A percentile compares a stretch with the other conserved stretches of the same genome.
These are phyloP conservation scores for Geranium rotundifolium DNA, from an alignment of 345 rosid species.

Conservation along the genomic window DNA sequence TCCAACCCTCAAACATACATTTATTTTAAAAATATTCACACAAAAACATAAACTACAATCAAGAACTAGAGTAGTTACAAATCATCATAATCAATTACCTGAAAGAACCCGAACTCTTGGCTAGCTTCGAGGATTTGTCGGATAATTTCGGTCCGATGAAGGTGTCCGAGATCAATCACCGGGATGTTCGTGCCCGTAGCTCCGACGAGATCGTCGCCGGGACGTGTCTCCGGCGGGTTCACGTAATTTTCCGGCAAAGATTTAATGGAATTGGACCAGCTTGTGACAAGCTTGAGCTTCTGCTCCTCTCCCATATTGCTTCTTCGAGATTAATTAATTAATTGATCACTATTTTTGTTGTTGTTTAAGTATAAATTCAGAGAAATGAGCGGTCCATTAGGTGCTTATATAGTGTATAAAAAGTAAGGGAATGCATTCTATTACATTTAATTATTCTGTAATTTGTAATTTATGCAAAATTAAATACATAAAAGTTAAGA, in stretches of 20 bases:
- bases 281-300: constrained; percentile 22
- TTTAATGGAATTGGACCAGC: constrained; percentile 8
- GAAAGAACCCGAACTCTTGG: constrained; percentile 29
- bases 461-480: no score
- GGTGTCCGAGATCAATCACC: constrained; percentile 19
- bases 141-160: constrained; percentile 6
- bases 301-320: constrained; percentile 16
- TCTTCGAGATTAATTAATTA: no score
- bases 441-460: no score
- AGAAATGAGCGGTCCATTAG: no score
- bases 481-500: no score
- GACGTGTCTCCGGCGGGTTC: constrained; percentile 21
- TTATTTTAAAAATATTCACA: not conserved
- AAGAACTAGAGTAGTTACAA: not conserved
- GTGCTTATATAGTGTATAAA: no score
- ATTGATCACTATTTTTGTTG: no score
- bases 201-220: constrained; percentile 12
- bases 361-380: no score
- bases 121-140: constrained; percentile 22
- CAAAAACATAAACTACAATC: not conserved
- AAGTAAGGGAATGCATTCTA: no score
- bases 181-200: constrained; percentile 15
- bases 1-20: no score
- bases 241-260: constrained; percentile 21
- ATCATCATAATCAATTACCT: constrained; percentile 9